Evolutionary conservation across 2,329 filamentous ascomycete genomes (phyloP).

Genomic region (Orbilia quercus): DNA sequence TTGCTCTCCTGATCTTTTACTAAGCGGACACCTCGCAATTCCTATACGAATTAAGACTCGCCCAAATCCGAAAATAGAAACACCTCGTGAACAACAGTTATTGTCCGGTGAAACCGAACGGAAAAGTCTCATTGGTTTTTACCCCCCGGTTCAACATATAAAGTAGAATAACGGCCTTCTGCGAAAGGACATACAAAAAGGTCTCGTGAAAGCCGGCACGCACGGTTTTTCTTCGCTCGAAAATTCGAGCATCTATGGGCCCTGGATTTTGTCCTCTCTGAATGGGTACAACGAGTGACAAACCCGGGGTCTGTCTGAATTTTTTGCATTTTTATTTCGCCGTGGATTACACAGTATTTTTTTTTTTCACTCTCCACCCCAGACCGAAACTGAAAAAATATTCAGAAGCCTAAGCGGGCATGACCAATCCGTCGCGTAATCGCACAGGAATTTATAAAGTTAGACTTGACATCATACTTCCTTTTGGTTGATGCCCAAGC

Average conservation of each 20-base stretch:
- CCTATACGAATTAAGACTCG: slow-evolving; percentile 55
- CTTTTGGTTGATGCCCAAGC: slow-evolving; percentile 31
- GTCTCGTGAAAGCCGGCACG: slow-evolving; percentile 42
- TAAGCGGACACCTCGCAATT: slow-evolving; percentile 49
- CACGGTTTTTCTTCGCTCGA: slow-evolving; percentile 24
- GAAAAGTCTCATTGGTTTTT: slow-evolving; percentile 43
- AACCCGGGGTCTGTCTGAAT: slow-evolving; percentile 17
- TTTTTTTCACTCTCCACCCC: too few species aligned
- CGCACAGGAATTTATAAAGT: slow-evolving; percentile 43
- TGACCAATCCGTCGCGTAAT: slow-evolving; percentile 55
- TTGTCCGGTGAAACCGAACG: slow-evolving; percentile 54
- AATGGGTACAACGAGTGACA: slow-evolving; percentile 9
- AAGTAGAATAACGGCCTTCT: slow-evolving; percentile 39
- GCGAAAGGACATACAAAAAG: slow-evolving; percentile 46
- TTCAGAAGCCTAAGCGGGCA: not conserved
- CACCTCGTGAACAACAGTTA: slow-evolving; percentile 54
- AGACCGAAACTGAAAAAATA: slow-evolving; percentile 20
- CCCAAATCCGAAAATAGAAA: slow-evolving; percentile 54
- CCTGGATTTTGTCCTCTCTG: slow-evolving; percentile 26
- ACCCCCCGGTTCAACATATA: slow-evolving; percentile 43
- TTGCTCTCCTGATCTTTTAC: slow-evolving; percentile 39
- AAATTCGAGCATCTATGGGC: slow-evolving; percentile 2
- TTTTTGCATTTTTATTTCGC: slow-evolving; percentile 9
- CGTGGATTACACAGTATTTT: slow-evolving; percentile 15
- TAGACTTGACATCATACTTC: slow-evolving; percentile 53